Conservation (phyloP, 225 moss, liverwort and hornwort species). For the Climacium dendroides region DNA sequence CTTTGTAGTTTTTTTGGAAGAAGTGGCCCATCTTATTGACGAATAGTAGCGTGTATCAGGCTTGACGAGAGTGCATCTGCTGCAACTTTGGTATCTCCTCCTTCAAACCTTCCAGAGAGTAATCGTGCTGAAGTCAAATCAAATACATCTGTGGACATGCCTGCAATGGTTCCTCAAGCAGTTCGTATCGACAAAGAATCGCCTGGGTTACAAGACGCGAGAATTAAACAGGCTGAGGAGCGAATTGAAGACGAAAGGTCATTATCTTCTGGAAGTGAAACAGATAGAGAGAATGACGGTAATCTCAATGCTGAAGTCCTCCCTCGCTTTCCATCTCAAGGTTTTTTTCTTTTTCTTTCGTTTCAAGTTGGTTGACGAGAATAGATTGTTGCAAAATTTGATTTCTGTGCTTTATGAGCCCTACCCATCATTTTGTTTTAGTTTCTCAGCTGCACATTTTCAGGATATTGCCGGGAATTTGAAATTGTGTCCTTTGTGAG, state of each 20-base stretch:
- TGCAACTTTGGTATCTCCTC: conserved; percentile 23
- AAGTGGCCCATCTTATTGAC: not conserved
- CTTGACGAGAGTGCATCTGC: conserved; percentile 18
- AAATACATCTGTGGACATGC: not conserved
- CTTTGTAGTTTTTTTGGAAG: not conserved
- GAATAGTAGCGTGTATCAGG: conserved; percentile 9
- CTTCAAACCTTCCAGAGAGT: conserved; percentile 32
- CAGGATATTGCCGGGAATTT: not conserved
- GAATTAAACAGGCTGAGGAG: conserved; percentile 18
- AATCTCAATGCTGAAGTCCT: conserved; percentile 16
- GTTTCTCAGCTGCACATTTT: not conserved
- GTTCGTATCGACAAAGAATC: conserved; percentile 3
- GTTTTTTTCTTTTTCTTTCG: not conserved
- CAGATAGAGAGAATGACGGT: conserved; percentile 31
- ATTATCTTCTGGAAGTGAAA: conserved; percentile 36
- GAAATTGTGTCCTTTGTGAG: not conserved
- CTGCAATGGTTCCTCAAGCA: not conserved
- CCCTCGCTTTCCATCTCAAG: conserved; percentile 8
- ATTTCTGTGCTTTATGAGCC: not conserved
- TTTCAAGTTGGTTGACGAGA: not conserved
- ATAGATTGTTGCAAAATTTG: not conserved
- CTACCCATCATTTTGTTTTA: not conserved
- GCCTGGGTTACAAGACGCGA: not conserved
- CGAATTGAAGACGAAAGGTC: conserved; percentile 17
- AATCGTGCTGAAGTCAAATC: not conserved